A percentile compares a stretch with the other conserved stretches of the same genome.
Conservation (phyloP, 441 rosid species). For the Biscutella auriculata region DNA sequence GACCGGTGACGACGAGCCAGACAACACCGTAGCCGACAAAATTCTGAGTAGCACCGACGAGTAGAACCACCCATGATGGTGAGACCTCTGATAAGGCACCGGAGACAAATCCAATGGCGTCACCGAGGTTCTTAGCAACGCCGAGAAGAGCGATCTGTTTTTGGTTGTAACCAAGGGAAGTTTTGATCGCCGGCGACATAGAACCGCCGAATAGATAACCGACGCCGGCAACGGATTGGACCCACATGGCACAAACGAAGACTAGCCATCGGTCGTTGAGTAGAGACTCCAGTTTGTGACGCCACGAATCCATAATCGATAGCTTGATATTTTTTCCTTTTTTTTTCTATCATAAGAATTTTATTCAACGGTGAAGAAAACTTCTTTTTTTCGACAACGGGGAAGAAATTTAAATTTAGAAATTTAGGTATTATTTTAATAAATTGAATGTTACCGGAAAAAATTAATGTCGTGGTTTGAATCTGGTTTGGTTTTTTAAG, state of each 20-base stretch:
- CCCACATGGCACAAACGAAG: conserved; percentile 67
- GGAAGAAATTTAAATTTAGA: no score
- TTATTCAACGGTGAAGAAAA: no score
- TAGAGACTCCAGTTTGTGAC: conserved; percentile 20
- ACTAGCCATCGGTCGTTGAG: conserved; percentile 63
- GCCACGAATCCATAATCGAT: conserved; percentile 6
- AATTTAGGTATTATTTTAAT: no score
- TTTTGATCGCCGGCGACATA: conserved; percentile 66
- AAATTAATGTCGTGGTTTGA: no score
- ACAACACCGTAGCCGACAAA: conserved; percentile 59
- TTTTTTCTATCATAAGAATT: no score
- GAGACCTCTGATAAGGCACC: conserved; percentile 50
- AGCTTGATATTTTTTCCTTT: not conserved
- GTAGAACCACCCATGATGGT: conserved; percentile 47
- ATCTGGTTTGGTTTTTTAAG: no score
- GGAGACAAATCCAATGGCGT: conserved; percentile 51
- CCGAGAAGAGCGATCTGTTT: conserved; percentile 59
- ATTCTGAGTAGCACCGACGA: conserved; percentile 40
- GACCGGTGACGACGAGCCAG: conserved; percentile 49
- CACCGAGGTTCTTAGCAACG: conserved; percentile 75
- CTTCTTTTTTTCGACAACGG: no score
- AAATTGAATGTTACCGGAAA: no score
- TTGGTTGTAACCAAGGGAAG: conserved; percentile 56
- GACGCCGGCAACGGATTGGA: conserved; percentile 63
- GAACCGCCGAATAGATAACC: conserved; percentile 73